These are phyloP conservation scores for Neonectria magnoliae DNA, from an alignment of 2,329 filamentous ascomycete genomes.

Conservation along the genomic window DNA sequence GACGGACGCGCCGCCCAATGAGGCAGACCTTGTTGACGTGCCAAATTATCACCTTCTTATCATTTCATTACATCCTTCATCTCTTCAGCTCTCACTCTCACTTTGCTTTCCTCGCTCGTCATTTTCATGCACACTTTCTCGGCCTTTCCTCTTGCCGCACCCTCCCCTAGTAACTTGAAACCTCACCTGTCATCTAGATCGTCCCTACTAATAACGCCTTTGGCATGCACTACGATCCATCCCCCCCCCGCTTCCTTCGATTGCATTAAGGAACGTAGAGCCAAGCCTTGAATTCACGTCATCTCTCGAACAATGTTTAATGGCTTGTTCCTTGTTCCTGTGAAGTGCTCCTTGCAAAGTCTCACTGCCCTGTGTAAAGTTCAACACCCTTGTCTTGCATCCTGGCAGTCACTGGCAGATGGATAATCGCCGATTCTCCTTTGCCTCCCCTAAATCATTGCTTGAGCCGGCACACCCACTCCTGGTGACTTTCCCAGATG, in stretches of 20 bases:
- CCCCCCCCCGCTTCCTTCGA: constrained; percentile 8
- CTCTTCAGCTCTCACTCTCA: neutral
- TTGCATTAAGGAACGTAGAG: neutral
- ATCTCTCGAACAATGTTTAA: neutral
- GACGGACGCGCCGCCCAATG: constrained; percentile 10
- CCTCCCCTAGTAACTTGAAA: constrained; percentile 14
- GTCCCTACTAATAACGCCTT: constrained; percentile 15
- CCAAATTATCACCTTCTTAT: constrained; percentile 4
- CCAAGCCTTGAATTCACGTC: neutral
- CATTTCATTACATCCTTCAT: neutral
- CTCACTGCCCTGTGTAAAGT: neutral
- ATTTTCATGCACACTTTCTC: constrained; percentile 11
- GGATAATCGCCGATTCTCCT: neutral
- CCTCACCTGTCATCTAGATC: constrained; percentile 7
- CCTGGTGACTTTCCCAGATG: neutral
- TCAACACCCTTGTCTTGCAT: neutral
- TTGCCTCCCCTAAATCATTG: neutral
- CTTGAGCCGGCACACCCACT: neutral
- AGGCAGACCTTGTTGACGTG: constrained; percentile 10
- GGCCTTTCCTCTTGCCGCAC: neutral
- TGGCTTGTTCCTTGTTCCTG: neutral
- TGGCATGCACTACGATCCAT: constrained; percentile 1
- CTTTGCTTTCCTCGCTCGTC: neutral
- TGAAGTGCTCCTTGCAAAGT: neutral
- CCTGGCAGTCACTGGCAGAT: neutral